Evolutionary conservation across 2,329 filamentous ascomycete genomes (phyloP), one percentile per base, ranked within the genome.

Genomic region (Xylaria sp.): DNA sequence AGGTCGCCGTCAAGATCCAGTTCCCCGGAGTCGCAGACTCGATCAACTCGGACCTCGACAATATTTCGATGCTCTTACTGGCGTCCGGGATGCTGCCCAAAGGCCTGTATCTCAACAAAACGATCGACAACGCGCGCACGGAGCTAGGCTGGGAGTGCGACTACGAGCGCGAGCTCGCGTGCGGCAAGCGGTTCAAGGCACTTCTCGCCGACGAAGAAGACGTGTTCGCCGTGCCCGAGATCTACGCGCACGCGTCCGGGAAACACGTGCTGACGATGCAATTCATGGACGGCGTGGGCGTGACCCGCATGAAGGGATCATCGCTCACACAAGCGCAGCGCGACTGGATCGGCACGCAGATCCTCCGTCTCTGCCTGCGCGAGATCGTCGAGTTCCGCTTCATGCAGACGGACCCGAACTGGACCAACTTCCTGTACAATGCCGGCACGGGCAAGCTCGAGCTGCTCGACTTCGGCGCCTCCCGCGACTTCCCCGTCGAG

Each of bases 351-450:
- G 96, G 96, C 61, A 96, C 93, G 0, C 93, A 98, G 76, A 93
- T 98, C 72, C 87, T 98, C 60, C 92, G 94, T 4, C 89, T 99
- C 12, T 98, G 94, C 78, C 86, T 98, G 45, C 91, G 94, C 66
- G 96, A 98, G 81, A 95, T 98, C 74, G 91, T 91, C 71, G 93
- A 97, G 80, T 98, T 97, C 87, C 90, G 86, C 68, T 98, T 97
- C 83, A 99, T 99, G 96, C 96, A 99, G 82, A 99, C 96, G 5
- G 96, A 99, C 78, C 96, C 96, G 46, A 99, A 99, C 84, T 99
- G 96, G 96, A 98, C 95, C 39, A 99, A 99, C 81, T 99, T 99
- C 80, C 85, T 98, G 23, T 99, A 93, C 84, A 96, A 98, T 75
- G 83, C 89, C 0, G 74, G 83, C 23, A 89, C 86, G 4, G 83